Evolutionary conservation across 495 filamentous ascomycete species (phyloP).

Genomic region (Extremus antarcticus): DNA sequence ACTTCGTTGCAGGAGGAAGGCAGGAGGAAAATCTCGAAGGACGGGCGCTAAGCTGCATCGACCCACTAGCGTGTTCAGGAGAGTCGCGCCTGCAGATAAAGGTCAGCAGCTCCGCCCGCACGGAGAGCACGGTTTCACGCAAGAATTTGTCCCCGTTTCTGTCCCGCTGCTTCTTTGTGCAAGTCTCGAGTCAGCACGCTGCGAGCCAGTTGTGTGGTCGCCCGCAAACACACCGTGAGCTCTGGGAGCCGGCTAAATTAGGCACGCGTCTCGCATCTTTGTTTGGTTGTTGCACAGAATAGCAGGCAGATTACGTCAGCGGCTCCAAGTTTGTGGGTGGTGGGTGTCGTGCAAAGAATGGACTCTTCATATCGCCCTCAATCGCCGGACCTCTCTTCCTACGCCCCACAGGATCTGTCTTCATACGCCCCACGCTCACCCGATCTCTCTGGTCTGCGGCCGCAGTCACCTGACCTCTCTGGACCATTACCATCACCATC

Average conservation of each 20-base stretch:
- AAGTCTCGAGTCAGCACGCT: background rate
- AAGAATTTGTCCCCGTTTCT: background rate
- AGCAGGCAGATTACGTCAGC: background rate
- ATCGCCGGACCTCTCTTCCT: conserved; percentile 19
- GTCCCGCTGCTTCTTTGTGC: background rate
- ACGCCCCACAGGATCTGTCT: conserved; percentile 20
- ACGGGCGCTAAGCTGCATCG: background rate
- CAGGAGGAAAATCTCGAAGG: background rate
- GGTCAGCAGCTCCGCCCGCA: background rate
- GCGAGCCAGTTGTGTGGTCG: background rate
- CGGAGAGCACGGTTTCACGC: background rate
- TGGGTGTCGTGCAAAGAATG: conserved; percentile 5
- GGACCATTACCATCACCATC: conserved; percentile 1
- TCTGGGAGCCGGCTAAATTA: background rate
- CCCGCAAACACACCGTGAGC: background rate
- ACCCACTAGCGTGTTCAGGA: background rate
- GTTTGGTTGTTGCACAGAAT: background rate
- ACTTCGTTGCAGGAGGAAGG: background rate
- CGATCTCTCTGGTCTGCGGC: conserved; percentile 14
- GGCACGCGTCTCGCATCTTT: background rate
- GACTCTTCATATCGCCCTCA: conserved; percentile 12
- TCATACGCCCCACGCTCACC: conserved; percentile 21
- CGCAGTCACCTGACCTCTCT: conserved; percentile 7
- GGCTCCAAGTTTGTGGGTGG: background rate
- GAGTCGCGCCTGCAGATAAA: background rate